Evolutionary conservation across 2,329 filamentous ascomycete species (phyloP), one percentile per base, ranked within the genome.

Genomic region (Amylocarpus encephaloides): DNA sequence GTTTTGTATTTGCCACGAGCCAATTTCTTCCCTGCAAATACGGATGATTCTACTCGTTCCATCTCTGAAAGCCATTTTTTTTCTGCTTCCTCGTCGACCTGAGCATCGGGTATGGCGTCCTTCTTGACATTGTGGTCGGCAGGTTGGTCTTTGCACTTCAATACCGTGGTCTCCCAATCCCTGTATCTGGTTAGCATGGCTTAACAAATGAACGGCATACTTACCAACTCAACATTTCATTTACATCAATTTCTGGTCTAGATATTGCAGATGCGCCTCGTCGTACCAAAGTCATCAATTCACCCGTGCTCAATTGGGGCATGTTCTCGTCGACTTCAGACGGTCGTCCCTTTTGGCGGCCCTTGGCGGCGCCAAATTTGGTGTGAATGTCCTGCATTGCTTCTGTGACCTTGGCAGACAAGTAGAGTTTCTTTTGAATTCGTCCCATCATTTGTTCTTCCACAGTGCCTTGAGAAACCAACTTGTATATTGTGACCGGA

Each of bases 401-500:
- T 52, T 81, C 78, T 0, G 76, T 81, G 15, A 82, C 77, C 58
- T 80, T 82, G 0, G 76, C 71, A 0, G 78, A 80, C 0, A 83
- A 67, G 53, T 82, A 82, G 0, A 82, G 67, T 64, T 83, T 83
- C 68, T 83, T 83, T 6, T 63, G 59, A 39, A 66, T 66, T 11
- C 64, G 50, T 9, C 63, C 62, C 61, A 66, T 64, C 64, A 98
- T 97, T 64, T 92, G 90, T 69, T 98, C 93, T 65, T 98, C 93
- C 0, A 87, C 89, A 12, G 86, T 91, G 18, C 85, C 80, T 51
- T 90, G 85, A 2, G 90, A 95, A 71, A 95, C 88, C 1, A 98
- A 73, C 66, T 97, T 92, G 63, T 97, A 95, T 59, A 94, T 94
- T 1, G 97, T 77, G 0, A 97, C 93, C 59, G 94, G 95, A 59